Conservation (phyloP, 2,329 filamentous ascomycete species). For the Ceratocystis smalleyi region DNA sequence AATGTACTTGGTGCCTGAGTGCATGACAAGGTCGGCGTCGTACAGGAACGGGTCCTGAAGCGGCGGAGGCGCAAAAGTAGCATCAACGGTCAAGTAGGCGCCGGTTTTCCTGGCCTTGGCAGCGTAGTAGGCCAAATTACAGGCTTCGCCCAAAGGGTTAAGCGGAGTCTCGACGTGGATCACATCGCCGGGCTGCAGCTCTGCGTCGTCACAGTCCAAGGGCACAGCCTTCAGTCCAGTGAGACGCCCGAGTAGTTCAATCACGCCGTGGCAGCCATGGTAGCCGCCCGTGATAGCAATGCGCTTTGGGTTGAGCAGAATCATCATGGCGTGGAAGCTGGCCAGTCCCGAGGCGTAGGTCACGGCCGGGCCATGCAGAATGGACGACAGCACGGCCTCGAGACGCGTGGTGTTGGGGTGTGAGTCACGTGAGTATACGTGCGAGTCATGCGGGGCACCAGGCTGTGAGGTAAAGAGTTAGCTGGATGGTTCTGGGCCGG, state of each 20-base stretch:
- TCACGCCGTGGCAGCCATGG: conserved; percentile 83
- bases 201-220: conserved; percentile 50
- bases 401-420: conserved; percentile 72
- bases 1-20: conserved; percentile 89
- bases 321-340: conserved; percentile 74
- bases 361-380: conserved; percentile 54
- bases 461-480: conserved; percentile 25
- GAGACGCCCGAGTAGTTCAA: conserved; percentile 57
- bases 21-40: conserved; percentile 79
- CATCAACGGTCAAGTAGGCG: conserved; percentile 68
- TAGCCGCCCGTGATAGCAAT: conserved; percentile 77
- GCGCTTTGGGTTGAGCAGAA: conserved; percentile 67
- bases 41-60: conserved; percentile 70
- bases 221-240: conserved; percentile 58
- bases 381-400: conserved; percentile 61
- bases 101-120: conserved; percentile 55
- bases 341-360: conserved; percentile 76
- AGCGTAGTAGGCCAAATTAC: conserved; percentile 56
- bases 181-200: conserved; percentile 62
- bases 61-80: conserved; percentile 83
- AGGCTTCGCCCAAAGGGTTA: conserved; percentile 76
- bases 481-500: neutral
- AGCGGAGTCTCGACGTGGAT: conserved; percentile 87
- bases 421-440: conserved; percentile 71
- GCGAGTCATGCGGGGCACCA: conserved; percentile 39